Evolutionary conservation across 2,329 filamentous ascomycete genomes (phyloP), one percentile per base, ranked within the genome.

Genomic region (Claviceps spartinae): DNA sequence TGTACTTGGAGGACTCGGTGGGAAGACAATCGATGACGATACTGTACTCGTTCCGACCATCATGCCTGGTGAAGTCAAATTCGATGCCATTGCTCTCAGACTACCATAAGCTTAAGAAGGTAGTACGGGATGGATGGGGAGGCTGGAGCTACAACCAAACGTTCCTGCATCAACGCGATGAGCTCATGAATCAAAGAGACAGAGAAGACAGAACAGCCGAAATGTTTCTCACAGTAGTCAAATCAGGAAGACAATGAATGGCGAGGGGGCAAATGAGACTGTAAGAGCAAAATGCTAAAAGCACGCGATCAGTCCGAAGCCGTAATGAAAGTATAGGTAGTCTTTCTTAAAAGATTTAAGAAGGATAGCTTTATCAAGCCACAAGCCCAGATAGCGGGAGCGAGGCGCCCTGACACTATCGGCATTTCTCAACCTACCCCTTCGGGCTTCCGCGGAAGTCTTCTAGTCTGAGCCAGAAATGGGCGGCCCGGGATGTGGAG

Each of bases 1-100:
- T 42, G 69, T 72, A 26, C 63, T 60, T 37, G 70, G 66, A 1
- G 71, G 71, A 16, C 65, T 69, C 4, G 70, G 69, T 4, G 70
- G 70, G 13, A 69, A 61, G 34, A 53, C 48, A 14, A 54, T 56
- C 44, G 43, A 49, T 47, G 49, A 26, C 36, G 47, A 52, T 40
- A 16, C 20, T 26, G 24, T 45, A 48, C 20, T 41, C 30, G 36
- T 48, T 37, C 13, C 18, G 11, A 16, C 41, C 42, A 8, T 44
- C 18, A 8, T 43, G 6, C 34, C 16, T 22, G n/a, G 22, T 18
- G 37, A 24, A 34, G 45, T 41, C 40, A 38, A 48, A 30, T 26
- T 46, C 20, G 34, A 36, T 13, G 30, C 24, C 20, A 26, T 38
- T 24, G 5, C 7, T 24, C 16, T 47, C 26, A 45, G 41, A 47